Evolutionary conservation across 2,329 filamentous ascomycete species (phyloP).

Genomic region (Monilinia polystroma): DNA sequence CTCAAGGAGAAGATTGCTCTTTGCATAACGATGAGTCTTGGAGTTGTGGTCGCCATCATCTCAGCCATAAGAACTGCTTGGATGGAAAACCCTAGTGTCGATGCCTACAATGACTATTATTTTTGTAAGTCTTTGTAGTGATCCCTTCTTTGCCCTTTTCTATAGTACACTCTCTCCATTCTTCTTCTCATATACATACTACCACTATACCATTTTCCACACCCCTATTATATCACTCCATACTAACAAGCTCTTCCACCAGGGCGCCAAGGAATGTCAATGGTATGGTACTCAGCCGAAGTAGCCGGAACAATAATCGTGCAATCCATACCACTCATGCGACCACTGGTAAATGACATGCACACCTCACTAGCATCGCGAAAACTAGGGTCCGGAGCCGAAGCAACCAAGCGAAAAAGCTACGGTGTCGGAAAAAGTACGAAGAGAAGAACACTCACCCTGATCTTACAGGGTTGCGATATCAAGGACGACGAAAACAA

Average conservation of each 20-base stretch:
- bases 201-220: background rate
- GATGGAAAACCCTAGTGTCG: conserved; percentile 47
- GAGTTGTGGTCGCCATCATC: conserved; percentile 51
- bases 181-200: background rate
- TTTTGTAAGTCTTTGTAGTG: conserved; percentile 41
- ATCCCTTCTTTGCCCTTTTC: background rate
- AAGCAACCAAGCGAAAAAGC: background rate
- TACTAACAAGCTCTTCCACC: background rate
- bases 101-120: conserved; percentile 48
- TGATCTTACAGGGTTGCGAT: conserved; percentile 5
- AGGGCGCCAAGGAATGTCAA: conserved; percentile 47
- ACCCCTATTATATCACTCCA: background rate
- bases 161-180: too few species aligned
- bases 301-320: conserved; percentile 55
- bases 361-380: conserved; percentile 42
- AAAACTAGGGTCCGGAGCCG: background rate
- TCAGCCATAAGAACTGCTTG: conserved; percentile 50
- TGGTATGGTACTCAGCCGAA: conserved; percentile 51
- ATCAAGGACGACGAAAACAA: background rate
- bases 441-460: background rate
- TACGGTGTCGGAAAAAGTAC: background rate
- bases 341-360: conserved; percentile 48
- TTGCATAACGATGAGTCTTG: conserved; percentile 51
- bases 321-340: conserved; percentile 53
- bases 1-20: conserved; percentile 51